Conservation (phyloP, 2,329 filamentous ascomycete species). For the Cladosporium colombiae region DNA sequence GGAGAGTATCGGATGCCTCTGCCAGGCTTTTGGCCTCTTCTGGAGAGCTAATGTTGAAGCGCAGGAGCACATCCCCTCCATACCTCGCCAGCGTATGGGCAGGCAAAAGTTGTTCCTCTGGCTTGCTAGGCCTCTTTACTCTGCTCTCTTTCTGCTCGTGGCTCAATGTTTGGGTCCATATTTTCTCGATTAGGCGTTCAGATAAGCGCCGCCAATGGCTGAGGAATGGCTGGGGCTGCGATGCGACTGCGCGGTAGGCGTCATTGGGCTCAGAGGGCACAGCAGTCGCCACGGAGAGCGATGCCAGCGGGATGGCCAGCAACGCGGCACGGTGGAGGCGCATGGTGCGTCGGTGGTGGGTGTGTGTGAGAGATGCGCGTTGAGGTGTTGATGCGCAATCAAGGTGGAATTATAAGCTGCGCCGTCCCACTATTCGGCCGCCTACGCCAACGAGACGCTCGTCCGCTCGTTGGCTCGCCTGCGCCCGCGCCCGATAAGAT, state of each 20-base stretch:
- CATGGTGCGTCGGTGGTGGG: conserved; percentile 19
- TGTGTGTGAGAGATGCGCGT: not conserved
- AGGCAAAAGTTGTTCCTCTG: conserved; percentile 16
- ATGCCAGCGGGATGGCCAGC: conserved; percentile 22
- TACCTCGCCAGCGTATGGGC: conserved; percentile 52
- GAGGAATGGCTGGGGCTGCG: conserved; percentile 11
- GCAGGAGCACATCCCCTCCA: conserved; percentile 79
- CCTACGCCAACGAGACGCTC: not conserved
- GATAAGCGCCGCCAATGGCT: conserved; percentile 25
- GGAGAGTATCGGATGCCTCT: conserved; percentile 71
- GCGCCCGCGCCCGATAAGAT: not conserved
- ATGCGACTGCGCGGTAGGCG: conserved; percentile 18
- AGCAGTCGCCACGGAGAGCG: conserved; percentile 22
- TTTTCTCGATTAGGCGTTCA: conserved; percentile 21
- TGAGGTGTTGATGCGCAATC: conserved; percentile 1
- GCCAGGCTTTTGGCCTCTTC: conserved; percentile 70
- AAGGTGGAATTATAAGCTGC: conserved; percentile 15
- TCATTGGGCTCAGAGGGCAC: conserved; percentile 22
- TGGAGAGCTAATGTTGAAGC: conserved; percentile 74
- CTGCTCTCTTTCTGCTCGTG: not conserved
- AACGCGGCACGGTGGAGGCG: conserved; percentile 19
- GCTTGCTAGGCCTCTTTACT: not conserved
- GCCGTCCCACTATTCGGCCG: not conserved
- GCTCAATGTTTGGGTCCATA: conserved; percentile 17
- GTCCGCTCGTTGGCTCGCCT: not conserved